Evolutionary conservation across 768 basidiomycete genomes (phyloP), one percentile per base, ranked within the genome.

Genomic region (Tylopilus felleus): DNA sequence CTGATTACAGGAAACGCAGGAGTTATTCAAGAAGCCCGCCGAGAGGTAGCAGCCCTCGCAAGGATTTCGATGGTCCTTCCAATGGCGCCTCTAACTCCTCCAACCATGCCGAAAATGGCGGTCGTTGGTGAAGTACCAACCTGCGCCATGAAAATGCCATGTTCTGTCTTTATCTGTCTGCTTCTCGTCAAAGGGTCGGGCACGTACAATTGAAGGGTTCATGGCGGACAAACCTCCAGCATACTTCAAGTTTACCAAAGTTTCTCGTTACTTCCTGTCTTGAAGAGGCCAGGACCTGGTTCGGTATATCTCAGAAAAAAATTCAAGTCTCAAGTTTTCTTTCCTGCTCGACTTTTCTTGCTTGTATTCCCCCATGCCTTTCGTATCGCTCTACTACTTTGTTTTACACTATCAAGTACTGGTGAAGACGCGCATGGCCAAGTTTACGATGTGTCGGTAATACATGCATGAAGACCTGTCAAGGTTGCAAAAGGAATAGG

Each of bases 21-120:
- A 90, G 87, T 72, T 86, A 88, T 60, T 88, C 86, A 50, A 80
- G 86, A 66, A 90, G 86, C 73, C 90, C 90, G 22, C 88, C 87
- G 49, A 77, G 88, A 61, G 88, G 86, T 49, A 82, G 85, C 67
- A 80, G 78, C 68, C 80, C 80, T 59, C 68, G 73, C 48, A 66
- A 79, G 60, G 81, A 81, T 29, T 79, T 61, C 56, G 78, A 81
- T 49, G 77, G 71, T 19, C 77, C 74, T 62, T 71, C 65, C 61
- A 69, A 58, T 64, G 79, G 58, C 66, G 80, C 55, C 61, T 52
- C 57, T 63, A 48, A 59, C 53, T 51, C 71, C 53, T 52, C 71
- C 63, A 67, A 73, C 73, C 67, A 73, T 45, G 74, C 74, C 14
- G 74, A 77, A 33, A 66, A 73, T 56, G 73, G 72, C 27, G 74